These are phyloP conservation scores for Diaporthe ilicicola DNA, from an alignment of 2,329 filamentous ascomycete genomes.

Conservation along the genomic window DNA sequence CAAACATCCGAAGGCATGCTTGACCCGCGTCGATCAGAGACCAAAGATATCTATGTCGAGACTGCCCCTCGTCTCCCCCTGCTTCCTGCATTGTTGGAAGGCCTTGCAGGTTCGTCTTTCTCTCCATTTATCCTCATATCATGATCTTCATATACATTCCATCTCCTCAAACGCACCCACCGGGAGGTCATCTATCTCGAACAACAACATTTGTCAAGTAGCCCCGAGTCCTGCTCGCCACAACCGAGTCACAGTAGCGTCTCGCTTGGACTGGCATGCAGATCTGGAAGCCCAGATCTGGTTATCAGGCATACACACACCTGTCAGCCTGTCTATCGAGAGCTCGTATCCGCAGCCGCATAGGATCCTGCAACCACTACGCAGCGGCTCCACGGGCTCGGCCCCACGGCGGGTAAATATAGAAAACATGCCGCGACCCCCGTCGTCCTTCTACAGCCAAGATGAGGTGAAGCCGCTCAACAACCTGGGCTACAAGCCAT, in stretches of 20 bases:
- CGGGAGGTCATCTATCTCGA: constrained; percentile 11
- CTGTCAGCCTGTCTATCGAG: background rate
- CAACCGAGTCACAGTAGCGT: background rate
- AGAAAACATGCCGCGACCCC: constrained; percentile 13
- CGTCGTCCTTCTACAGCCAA: constrained; percentile 25
- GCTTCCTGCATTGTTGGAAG: background rate
- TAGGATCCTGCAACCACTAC: background rate
- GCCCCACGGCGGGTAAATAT: constrained; percentile 6
- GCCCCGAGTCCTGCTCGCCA: background rate
- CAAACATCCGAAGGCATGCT: constrained; percentile 17
- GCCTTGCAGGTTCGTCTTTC: background rate
- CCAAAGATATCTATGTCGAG: constrained; percentile 13
- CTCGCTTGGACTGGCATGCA: constrained; percentile 17
- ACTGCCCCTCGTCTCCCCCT: background rate
- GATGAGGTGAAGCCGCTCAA: constrained; percentile 24
- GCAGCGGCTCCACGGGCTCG: background rate
- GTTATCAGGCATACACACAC: no score
- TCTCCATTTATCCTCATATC: constrained; percentile 10
- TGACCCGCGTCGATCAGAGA: background rate
- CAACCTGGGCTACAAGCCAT: constrained; percentile 37
- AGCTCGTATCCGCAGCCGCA: constrained; percentile 9
- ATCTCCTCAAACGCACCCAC: constrained; percentile 12
- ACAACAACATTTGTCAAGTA: constrained; percentile 15
- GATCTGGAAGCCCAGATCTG: constrained; percentile 8
- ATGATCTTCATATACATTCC: constrained; percentile 21